Evolutionary conservation across 139 green algal species (phyloP), one percentile per base, ranked within the genome.

Genomic region (Volvox reticuliferus): DNA sequence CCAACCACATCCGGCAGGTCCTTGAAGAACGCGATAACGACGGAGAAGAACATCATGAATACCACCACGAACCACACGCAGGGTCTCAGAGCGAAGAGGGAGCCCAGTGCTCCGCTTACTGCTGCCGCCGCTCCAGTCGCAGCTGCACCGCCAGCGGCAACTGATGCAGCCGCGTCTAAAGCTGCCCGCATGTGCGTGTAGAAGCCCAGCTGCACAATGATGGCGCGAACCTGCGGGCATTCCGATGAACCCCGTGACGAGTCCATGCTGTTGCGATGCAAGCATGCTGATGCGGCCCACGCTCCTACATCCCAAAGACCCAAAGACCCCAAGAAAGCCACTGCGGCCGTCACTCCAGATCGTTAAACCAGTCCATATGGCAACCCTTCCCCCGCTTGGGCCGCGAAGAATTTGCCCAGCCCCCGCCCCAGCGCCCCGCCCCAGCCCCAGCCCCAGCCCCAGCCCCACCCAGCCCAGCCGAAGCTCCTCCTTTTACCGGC

Each of bases 1-100:
- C 98, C 98, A 79, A 94, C 93, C 2, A 98, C 93, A 86, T 99
- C 98, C 1, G 98, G 98, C 37, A 99, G 96, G 92, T 99, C 98
- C 84, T 99, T 99, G 95, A 99, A 99, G 33, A 99, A 93, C 1
- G 98, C 98, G 76, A 99, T 99, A 55, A 99, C 98, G 19, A 99
- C 91, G 16, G 95, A 97, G 92, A 99, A 99, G 35, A 98, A 76
- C 18, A 97, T 90, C 97, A 99, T 99, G 93, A 99, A 99, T 37
- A 71, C 79, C 16, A 97, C 93, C 1, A 96, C 97, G 94, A 99
- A 99, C 17, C 94, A 26, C 9, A 99, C 77, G 1, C 94, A 92
- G 17, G 86, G 90, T 0, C 91, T 91, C 12, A 95, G 35, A 0
- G 62, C 19, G 6, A 73, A 1, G n/a, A 71, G 67, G 1, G 26